Percentiles rank a stretch among this genome's conserved stretches.
phyloP scores from a whole-genome alignment of 2,329 filamentous ascomycete genomes.

The Phialophora verrucosa region DNA sequence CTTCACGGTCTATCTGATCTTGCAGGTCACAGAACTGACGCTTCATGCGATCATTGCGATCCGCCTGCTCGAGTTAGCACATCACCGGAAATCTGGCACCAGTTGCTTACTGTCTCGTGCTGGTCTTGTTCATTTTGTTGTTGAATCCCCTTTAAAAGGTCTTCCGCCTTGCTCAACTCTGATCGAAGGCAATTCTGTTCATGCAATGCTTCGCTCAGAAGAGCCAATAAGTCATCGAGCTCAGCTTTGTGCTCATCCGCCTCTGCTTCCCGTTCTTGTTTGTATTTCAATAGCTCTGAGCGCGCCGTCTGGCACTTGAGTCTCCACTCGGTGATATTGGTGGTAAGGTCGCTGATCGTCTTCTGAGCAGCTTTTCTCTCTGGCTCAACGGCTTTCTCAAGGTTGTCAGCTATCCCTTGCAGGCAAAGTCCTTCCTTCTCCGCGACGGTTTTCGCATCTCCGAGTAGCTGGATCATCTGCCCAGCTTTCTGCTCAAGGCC shows the following conservation, averaged over 20 bases:
- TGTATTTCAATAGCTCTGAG: conserved; percentile 20
- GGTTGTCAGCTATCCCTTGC: background rate
- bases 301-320: conserved; percentile 22
- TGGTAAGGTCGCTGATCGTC: conserved; percentile 3
- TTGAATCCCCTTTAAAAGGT: background rate
- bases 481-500: conserved; percentile 9
- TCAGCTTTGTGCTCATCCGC: conserved; percentile 1
- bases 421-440: background rate
- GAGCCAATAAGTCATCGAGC: conserved; percentile 3
- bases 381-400: conserved; percentile 1
- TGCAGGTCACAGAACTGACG: conserved; percentile 8
- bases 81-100: background rate
- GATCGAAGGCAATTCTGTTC: conserved; percentile 10
- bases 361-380: conserved; percentile 13
- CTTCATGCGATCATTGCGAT: background rate
- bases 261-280: background rate
- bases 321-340: conserved; percentile 1
- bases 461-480: conserved; percentile 16
- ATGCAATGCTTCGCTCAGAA: background rate
- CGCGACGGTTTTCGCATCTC: conserved; percentile 14
- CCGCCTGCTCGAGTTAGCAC: conserved; percentile 18
- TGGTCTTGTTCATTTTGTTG: conserved; percentile 7
- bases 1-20: conserved; percentile 11
- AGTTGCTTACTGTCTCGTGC: background rate
- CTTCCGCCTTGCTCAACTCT: conserved; percentile 12